Percentiles rank a stretch among this genome's conserved stretches.
Evolutionary conservation across 345 rosid genomes (phyloP).

Genomic region (Pistacia vera): DNA sequence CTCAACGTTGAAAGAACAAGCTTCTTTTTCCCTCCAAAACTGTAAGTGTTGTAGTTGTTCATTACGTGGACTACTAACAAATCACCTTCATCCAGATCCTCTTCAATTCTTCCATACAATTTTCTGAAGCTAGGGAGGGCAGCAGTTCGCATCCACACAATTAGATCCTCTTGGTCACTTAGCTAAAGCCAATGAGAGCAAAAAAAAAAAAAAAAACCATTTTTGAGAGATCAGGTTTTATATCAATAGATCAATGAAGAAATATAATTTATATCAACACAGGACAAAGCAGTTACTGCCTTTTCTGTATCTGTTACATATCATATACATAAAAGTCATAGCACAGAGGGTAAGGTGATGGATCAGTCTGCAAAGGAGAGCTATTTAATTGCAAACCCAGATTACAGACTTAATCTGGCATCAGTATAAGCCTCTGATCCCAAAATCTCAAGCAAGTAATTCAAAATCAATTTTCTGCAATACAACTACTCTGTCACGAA

Average conservation of each 20-base stretch:
- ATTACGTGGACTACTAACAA: constrained; percentile 49
- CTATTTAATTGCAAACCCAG: background rate
- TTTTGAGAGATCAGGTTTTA: constrained; percentile 23
- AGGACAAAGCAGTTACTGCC: background rate
- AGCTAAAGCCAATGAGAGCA: constrained; percentile 43
- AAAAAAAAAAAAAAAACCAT: constrained; percentile 11
- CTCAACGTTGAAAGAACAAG: constrained; percentile 74
- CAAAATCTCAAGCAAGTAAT: background rate
- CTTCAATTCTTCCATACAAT: constrained; percentile 79
- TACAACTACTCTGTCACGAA: background rate
- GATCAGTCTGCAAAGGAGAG: background rate
- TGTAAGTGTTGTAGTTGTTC: constrained; percentile 84
- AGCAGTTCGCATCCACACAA: constrained; percentile 86
- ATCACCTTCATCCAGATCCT: constrained; percentile 63
- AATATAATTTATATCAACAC: background rate
- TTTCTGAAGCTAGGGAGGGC: constrained; percentile 85
- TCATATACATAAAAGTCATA: background rate
- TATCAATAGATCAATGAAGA: constrained; percentile 1
- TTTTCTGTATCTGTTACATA: background rate
- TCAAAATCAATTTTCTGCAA: background rate
- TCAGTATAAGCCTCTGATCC: background rate
- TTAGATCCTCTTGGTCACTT: constrained; percentile 83
- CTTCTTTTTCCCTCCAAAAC: constrained; percentile 82
- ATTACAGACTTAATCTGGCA: background rate
- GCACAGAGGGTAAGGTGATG: background rate